Percentiles rank a stretch among this genome's conserved stretches.
Conservation (phyloP, 2,329 filamentous ascomycete genomes). For the Venturia effusa region DNA sequence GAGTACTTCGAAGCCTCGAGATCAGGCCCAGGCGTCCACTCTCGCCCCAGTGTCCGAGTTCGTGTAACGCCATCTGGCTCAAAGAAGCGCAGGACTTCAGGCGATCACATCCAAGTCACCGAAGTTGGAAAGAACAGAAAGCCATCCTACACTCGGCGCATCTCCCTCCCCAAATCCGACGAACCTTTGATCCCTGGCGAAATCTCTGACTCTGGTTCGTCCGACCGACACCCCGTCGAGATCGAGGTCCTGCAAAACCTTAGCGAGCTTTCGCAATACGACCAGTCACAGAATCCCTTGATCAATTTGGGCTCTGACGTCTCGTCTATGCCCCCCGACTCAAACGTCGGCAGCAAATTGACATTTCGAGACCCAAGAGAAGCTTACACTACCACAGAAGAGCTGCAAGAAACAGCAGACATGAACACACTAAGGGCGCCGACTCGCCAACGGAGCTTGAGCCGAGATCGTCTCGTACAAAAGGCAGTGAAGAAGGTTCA, state of each 20-base stretch:
- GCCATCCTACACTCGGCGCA: slow-evolving; percentile 56
- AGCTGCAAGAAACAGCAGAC: slow-evolving; percentile 28
- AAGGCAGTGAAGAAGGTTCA: slow-evolving; percentile 58
- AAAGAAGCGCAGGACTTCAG: slow-evolving; percentile 37
- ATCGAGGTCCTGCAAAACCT: slow-evolving; percentile 68
- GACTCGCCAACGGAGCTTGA: slow-evolving; percentile 50
- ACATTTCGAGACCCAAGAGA: slow-evolving; percentile 33
- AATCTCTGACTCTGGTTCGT: slow-evolving; percentile 19
- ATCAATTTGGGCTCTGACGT: slow-evolving; percentile 68
- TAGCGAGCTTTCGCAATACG: slow-evolving; percentile 58
- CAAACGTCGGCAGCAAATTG: slow-evolving; percentile 46
- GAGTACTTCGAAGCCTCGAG: slow-evolving; percentile 88
- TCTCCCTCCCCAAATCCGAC: slow-evolving; percentile 45
- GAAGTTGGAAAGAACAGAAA: slow-evolving; percentile 63
- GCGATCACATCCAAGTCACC: slow-evolving; percentile 76
- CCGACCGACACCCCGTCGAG: slow-evolving; percentile 62
- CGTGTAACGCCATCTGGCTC: slow-evolving; percentile 65
- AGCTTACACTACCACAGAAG: slow-evolving; percentile 40
- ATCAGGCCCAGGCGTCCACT: slow-evolving; percentile 44
- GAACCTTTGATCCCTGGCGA: slow-evolving; percentile 20
- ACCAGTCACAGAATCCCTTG: slow-evolving; percentile 50
- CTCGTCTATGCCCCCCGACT: slow-evolving; percentile 68
- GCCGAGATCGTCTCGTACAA: slow-evolving; percentile 55
- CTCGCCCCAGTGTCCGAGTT: slow-evolving; percentile 72
- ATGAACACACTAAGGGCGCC: slow-evolving; percentile 48